Percentiles rank a stretch among this genome's conserved stretches.
phyloP scores from a whole-genome alignment of 768 basidiomycete genomes.

The Kwoniella dejecticola region DNA sequence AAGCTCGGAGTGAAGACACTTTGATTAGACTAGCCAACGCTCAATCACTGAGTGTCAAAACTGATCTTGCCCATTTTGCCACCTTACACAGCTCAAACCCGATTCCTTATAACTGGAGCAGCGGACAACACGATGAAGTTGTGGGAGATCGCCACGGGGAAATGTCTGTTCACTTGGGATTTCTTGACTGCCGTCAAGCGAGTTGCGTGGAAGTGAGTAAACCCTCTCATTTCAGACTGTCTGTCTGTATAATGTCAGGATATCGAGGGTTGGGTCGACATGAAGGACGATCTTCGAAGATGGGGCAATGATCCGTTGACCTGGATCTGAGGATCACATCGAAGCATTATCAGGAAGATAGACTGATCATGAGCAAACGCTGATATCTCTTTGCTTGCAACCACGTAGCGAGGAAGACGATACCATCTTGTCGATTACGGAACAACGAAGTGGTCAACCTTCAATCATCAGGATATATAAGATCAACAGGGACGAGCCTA shows the following conservation, averaged over 20 bases:
- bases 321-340: too few relatives aligned
- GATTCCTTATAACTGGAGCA: conserved; percentile 83
- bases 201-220: conserved; percentile 71
- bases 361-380: too few relatives aligned
- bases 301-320: not conserved
- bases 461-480: conserved; percentile 86
- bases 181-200: conserved; percentile 97
- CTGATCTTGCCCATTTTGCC: not conserved
- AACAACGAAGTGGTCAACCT: conserved; percentile 92
- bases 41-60: too few relatives aligned
- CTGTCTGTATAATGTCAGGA: not conserved
- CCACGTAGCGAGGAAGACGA: conserved; percentile 56
- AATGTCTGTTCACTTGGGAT: conserved; percentile 93
- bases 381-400: too few relatives aligned
- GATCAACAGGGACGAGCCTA: conserved; percentile 80
- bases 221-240: not conserved
- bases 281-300: too few relatives aligned
- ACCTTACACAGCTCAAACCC: conserved; percentile 67
- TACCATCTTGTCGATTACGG: conserved; percentile 87
- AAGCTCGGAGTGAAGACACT: too few relatives aligned
- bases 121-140: conserved; percentile 91
- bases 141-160: conserved; percentile 85
- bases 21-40: too few relatives aligned
- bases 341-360: too few relatives aligned
- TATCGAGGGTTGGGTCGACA: too few relatives aligned